Percentiles rank a stretch among this genome's conserved stretches.
Conservation (phyloP, 345 rosid species). For the Pistacia integerrima region DNA sequence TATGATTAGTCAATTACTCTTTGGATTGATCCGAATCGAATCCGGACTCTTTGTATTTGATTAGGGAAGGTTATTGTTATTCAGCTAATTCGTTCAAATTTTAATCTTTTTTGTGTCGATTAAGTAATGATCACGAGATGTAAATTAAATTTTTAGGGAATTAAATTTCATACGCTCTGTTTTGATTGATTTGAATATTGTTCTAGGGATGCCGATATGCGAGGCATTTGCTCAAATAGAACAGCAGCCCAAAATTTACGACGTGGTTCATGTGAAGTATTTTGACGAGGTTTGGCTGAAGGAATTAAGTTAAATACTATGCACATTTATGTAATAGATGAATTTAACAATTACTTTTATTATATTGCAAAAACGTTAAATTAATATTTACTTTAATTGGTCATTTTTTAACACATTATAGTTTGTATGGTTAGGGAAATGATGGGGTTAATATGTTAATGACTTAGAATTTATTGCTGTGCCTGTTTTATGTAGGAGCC, state of each 20-base stretch:
- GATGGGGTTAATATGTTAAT: no score
- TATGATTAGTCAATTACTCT: no score
- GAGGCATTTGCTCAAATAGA: constrained; percentile 94
- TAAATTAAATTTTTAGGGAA: not conserved
- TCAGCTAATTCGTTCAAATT: not conserved
- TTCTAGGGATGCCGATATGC: constrained; percentile 85
- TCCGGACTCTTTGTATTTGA: no score
- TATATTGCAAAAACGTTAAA: not conserved
- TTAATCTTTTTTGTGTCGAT: not conserved
- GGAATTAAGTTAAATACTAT: not conserved
- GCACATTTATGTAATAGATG: not conserved
- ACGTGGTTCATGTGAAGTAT: constrained; percentile 93
- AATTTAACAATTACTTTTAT: not conserved
- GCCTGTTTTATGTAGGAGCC: constrained; percentile 64
- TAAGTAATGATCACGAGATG: not conserved
- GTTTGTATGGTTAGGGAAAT: not conserved
- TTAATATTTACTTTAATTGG: not conserved
- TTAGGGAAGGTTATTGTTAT: not conserved
- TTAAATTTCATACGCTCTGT: constrained; percentile 10
- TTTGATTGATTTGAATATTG: constrained; percentile 24
- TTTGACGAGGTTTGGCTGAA: constrained; percentile 69
- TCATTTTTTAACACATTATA: no score
- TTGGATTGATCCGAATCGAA: no score
- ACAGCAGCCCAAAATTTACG: constrained; percentile 92
- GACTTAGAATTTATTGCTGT: not conserved